phyloP scores from a whole-genome alignment of 805 yeast genomes.

The Komagataella pastoris region DNA sequence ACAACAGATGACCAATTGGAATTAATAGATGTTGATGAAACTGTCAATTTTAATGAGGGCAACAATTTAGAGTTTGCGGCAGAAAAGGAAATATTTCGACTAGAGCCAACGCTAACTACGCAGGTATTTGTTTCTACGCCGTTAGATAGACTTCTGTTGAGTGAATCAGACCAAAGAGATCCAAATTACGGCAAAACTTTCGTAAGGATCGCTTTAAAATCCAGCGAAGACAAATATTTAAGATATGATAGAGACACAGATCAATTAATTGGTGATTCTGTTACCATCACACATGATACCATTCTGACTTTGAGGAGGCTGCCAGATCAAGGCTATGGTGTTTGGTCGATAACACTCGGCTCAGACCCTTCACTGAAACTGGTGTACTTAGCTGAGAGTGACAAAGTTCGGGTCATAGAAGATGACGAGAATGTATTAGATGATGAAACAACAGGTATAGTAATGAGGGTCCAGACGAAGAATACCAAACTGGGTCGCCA shows the following conservation, averaged over 20 bases:
- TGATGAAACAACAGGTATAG: slow-evolving; percentile 10
- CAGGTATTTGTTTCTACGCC: slow-evolving; percentile 15
- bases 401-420: slow-evolving; percentile 5
- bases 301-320: slow-evolving; percentile 10
- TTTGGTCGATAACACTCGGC: slow-evolving; percentile 9
- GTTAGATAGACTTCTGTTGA: slow-evolving; percentile 9
- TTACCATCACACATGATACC: slow-evolving; percentile 15
- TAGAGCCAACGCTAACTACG: slow-evolving; percentile 12
- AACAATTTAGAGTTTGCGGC: slow-evolving; percentile 2
- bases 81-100: slow-evolving; percentile 4
- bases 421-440: slow-evolving; percentile 15
- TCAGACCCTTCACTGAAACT: neutral
- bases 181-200: slow-evolving; percentile 1
- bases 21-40: slow-evolving; percentile 2
- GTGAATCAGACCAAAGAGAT: neutral
- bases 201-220: slow-evolving; percentile 11
- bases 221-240: slow-evolving; percentile 10
- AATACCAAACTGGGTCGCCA: slow-evolving; percentile 10
- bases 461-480: slow-evolving; percentile 13
- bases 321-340: neutral
- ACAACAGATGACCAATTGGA: slow-evolving; percentile 6
- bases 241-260: slow-evolving; percentile 8
- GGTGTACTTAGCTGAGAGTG: slow-evolving; percentile 8
- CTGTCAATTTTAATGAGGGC: slow-evolving; percentile 11
- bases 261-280: slow-evolving; percentile 8